Percentiles rank a stretch among this genome's conserved stretches.
These are phyloP conservation scores for Huntiella moniliformis DNA, from an alignment of 2,329 filamentous ascomycete species.

Conservation along the genomic window DNA sequence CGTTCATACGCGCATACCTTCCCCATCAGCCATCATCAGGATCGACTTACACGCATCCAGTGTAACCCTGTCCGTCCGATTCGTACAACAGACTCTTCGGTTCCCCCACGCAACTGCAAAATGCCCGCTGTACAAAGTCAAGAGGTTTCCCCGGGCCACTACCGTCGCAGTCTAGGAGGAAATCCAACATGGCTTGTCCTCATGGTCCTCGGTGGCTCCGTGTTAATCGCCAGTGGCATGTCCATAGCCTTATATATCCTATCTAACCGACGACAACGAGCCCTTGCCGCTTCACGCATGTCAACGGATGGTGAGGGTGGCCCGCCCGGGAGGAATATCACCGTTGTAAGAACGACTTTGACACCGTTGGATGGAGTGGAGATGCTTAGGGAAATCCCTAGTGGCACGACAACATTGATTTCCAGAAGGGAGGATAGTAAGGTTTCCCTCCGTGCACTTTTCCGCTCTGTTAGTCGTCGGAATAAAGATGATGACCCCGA, in stretches of 20 bases:
- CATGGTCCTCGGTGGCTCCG: slow-evolving; percentile 29
- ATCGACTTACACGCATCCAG: too few relatives aligned
- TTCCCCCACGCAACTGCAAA: neutral
- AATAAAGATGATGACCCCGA: neutral
- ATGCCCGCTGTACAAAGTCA: slow-evolving; percentile 9
- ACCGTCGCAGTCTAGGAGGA: neutral
- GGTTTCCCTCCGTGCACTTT: neutral
- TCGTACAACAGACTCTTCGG: too few relatives aligned
- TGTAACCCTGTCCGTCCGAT: too few relatives aligned
- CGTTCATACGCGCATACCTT: neutral
- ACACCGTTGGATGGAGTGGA: neutral
- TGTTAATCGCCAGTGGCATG: slow-evolving; percentile 25
- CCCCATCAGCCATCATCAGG: too few relatives aligned
- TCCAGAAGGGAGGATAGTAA: neutral
- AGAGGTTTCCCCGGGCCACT: neutral
- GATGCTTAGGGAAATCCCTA: neutral
- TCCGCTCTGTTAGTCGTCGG: neutral
- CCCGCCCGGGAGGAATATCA: neutral
- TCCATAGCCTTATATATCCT: slow-evolving; percentile 26
- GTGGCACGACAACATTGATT: neutral
- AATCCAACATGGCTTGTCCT: slow-evolving; percentile 23
- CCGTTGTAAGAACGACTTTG: neutral
- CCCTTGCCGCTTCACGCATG: neutral
- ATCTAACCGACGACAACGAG: slow-evolving; percentile 17
- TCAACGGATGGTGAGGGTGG: neutral